Percentiles rank a stretch among this genome's conserved stretches.
Conservation (phyloP, 2,329 filamentous ascomycete species). For the Rutstroemia sydowiana region DNA sequence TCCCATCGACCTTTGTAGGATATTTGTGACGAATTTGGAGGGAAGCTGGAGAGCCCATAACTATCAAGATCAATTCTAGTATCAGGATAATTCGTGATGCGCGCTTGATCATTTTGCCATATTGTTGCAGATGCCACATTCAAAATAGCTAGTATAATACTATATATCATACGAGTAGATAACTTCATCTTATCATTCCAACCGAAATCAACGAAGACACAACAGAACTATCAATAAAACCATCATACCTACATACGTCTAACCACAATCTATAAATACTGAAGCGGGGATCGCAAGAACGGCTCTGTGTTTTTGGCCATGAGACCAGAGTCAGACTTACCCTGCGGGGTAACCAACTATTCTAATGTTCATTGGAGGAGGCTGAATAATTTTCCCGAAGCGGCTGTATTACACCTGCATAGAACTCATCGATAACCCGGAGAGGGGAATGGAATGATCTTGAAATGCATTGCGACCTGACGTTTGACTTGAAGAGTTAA, state of each 20-base stretch:
- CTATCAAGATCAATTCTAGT: slow-evolving; percentile 32
- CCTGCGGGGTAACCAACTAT: slow-evolving; percentile 1
- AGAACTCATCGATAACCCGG: background rate
- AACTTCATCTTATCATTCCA: slow-evolving; percentile 12
- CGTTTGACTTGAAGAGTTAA: too few relatives aligned
- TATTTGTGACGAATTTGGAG: slow-evolving; percentile 44
- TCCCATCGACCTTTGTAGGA: slow-evolving; percentile 59
- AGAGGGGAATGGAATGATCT: too few relatives aligned
- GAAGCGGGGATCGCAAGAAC: too few relatives aligned
- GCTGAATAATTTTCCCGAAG: slow-evolving; percentile 3
- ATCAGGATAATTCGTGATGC: slow-evolving; percentile 35
- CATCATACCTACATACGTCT: background rate
- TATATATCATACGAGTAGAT: slow-evolving; percentile 4
- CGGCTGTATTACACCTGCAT: slow-evolving; percentile 4
- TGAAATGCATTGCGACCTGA: too few relatives aligned
- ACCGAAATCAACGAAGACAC: background rate
- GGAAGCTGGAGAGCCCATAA: slow-evolving; percentile 41
- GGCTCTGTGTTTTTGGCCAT: too few relatives aligned
- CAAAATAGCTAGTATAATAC: slow-evolving; percentile 1
- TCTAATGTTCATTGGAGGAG: background rate
- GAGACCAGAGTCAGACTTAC: too few relatives aligned
- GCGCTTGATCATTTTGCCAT: slow-evolving; percentile 31
- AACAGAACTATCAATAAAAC: background rate
- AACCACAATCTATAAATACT: too few relatives aligned
- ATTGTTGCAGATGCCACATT: slow-evolving; percentile 20